Base-by-base conservation (phyloP, 2,329 filamentous ascomycete genomes). In the Calonectria multiphialidica region DNA sequence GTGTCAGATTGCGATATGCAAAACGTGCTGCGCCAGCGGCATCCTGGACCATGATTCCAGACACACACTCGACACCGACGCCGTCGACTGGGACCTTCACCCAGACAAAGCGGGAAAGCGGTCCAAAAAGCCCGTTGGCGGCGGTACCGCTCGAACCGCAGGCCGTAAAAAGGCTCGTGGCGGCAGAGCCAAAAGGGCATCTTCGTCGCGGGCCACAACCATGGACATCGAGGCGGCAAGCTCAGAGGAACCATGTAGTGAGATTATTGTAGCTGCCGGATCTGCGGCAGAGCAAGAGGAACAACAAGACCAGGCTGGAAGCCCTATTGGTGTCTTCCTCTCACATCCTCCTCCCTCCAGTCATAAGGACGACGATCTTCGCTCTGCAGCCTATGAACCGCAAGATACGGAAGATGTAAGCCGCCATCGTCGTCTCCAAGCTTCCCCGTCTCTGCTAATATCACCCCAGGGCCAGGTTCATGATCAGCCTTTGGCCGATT, bases 1-100 rank as follows among this genome's bases (percentile, higher is more conserved):
- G 30, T 74, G 72, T 49, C 42, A 62, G 18, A 44, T 72, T 55
- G 59, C 70, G 3, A 49, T 74, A 37, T 74, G 72, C 64, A 47
- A 63, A 13, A 16, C 15, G 3, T 74, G 72, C 21, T 68, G 45
- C 21, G 44, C 23, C 15, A 59, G 57, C 6, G 72, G 72, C 1
- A 63, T 45, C 25, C 57, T 74, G 7, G 50, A 70, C 15, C 49
- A 62, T n/a, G 69, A 72, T 30, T 49, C 25, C 37, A 57, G 47
- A 25, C 72, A 74, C 44, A n/a, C 15, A 2, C 70, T 74, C 40
- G 64, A 70, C 33, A 10, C 28, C 4, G 30, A 71, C 18, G 9
- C 57, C 5, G 50, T 68, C 23, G 18, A 45, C 30, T 74, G 72
- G 72, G 64, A 72, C 18, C 45, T 72, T 23, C 70, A 72, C 28